phyloP scores from a whole-genome alignment of 1,284 basidiomycete genomes.

The Blastosporella zonata region DNA sequence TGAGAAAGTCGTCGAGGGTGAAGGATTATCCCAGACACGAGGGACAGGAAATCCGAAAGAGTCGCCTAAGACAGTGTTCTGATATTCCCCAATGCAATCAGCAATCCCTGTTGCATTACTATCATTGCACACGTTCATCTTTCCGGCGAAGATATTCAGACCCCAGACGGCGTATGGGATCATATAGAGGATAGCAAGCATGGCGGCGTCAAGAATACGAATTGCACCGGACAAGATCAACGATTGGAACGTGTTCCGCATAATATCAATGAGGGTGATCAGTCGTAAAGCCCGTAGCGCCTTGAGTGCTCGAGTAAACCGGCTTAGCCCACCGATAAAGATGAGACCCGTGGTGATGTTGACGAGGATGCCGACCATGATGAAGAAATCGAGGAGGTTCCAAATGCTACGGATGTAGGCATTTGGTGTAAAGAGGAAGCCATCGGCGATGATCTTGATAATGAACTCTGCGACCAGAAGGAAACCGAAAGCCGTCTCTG shows the following conservation, averaged over 20 bases:
- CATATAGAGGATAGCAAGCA: constrained; percentile 94
- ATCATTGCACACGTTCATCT: constrained; percentile 89
- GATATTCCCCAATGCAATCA: constrained; percentile 79
- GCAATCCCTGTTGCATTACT: constrained; percentile 47
- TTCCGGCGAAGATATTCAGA: constrained; percentile 88
- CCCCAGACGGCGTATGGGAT: constrained; percentile 98
- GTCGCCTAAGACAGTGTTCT: constrained; percentile 51
- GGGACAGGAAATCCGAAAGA: constrained; percentile 75
- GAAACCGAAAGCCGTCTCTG: constrained; percentile 76
- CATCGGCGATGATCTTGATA: constrained; percentile 93
- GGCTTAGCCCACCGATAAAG: constrained; percentile 78
- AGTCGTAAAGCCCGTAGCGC: constrained; percentile 87
- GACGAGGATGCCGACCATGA: constrained; percentile 79
- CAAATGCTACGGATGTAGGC: constrained; percentile 91
- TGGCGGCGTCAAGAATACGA: constrained; percentile 87
- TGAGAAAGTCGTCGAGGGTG: constrained; percentile 81
- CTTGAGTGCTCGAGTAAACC: constrained; percentile 85
- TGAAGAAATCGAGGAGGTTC: constrained; percentile 90
- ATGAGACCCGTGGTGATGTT: constrained; percentile 81
- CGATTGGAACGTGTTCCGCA: constrained; percentile 91
- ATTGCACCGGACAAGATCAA: constrained; percentile 86
- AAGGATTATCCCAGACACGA: constrained; percentile 87
- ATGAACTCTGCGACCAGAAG: constrained; percentile 83
- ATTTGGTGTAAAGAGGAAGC: constrained; percentile 90
- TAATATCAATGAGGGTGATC: constrained; percentile 84